phyloP scores from a whole-genome alignment of 2,329 filamentous ascomycete species.

The Trichoderma sp. region DNA sequence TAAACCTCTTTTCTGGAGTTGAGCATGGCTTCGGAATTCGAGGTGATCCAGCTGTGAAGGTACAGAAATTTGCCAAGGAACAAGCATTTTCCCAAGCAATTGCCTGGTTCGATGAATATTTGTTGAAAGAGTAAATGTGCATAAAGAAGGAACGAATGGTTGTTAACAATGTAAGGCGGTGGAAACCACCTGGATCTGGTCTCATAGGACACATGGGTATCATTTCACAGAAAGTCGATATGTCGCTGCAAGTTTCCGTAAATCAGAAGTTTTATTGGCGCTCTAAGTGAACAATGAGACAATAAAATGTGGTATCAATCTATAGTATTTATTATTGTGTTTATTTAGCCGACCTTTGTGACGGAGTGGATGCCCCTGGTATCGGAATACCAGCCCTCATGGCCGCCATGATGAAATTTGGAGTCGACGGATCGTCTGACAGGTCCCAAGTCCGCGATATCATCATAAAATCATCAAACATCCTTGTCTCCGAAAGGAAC shows the following conservation, averaged over 20 bases:
- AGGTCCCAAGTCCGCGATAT: background rate
- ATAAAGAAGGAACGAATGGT: background rate
- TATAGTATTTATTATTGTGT: background rate
- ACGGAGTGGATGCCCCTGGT: background rate
- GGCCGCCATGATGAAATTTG: background rate
- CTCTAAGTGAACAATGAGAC: background rate
- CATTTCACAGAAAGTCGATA: background rate
- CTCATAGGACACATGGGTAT: background rate
- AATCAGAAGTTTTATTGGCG: background rate
- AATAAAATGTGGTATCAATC: background rate
- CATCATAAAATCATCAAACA: background rate
- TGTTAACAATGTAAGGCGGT: background rate
- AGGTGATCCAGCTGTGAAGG: background rate
- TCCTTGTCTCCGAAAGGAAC: background rate
- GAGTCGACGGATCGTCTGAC: background rate
- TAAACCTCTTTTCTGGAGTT: background rate
- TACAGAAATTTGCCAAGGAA: background rate
- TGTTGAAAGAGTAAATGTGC: background rate
- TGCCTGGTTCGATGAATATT: background rate
- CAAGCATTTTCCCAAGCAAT: background rate
- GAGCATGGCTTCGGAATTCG: background rate
- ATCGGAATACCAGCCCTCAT: background rate
- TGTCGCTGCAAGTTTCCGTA: background rate
- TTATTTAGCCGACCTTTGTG: background rate
- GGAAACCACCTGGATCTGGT: background rate